Conservation (phyloP, 2,329 filamentous ascomycete species). For the Grosmannia clavigera region DNA sequence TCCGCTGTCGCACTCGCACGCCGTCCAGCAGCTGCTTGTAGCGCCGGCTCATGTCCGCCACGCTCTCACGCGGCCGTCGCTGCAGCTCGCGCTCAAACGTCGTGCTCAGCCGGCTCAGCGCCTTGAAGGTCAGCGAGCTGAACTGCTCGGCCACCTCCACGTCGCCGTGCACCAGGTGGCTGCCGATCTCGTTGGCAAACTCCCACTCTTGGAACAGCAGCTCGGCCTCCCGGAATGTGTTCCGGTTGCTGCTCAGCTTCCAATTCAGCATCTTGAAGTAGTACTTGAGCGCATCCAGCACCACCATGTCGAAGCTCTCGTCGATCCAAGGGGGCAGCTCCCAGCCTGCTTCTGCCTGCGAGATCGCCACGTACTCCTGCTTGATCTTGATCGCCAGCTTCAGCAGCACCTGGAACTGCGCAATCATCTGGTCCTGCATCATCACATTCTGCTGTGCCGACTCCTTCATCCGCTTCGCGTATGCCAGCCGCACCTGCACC, state of each 20-base stretch:
- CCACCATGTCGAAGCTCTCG: slow-evolving; percentile 85
- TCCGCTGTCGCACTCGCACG: slow-evolving; percentile 87
- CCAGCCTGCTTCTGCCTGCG: slow-evolving; percentile 83
- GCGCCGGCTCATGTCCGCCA: slow-evolving; percentile 84
- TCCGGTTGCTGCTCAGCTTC: slow-evolving; percentile 95
- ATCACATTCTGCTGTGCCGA: slow-evolving; percentile 82
- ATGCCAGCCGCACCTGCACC: slow-evolving; percentile 79
- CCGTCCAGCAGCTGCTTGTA: slow-evolving; percentile 95
- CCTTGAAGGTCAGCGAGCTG: slow-evolving; percentile 85
- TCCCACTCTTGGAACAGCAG: slow-evolving; percentile 96
- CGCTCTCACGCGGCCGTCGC: slow-evolving; percentile 69
- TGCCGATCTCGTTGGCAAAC: slow-evolving; percentile 87
- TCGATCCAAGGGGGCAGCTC: slow-evolving; percentile 92
- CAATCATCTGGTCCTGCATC: slow-evolving; percentile 96
- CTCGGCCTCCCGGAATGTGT: slow-evolving; percentile 98
- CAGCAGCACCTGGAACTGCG: slow-evolving; percentile 87
- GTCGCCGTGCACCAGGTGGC: slow-evolving; percentile 83
- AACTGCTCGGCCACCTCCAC: slow-evolving; percentile 98
- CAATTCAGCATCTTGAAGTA: slow-evolving; percentile 99
- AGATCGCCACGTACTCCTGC: slow-evolving; percentile 71
- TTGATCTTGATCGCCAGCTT: slow-evolving; percentile 90
- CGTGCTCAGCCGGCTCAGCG: slow-evolving; percentile 71
- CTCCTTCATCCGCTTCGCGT: slow-evolving; percentile 92
- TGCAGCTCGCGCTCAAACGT: slow-evolving; percentile 90
- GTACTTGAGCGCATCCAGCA: slow-evolving; percentile 86